phyloP scores from a whole-genome alignment of 1,284 basidiomycete genomes.

The Puccinia polysora region DNA sequence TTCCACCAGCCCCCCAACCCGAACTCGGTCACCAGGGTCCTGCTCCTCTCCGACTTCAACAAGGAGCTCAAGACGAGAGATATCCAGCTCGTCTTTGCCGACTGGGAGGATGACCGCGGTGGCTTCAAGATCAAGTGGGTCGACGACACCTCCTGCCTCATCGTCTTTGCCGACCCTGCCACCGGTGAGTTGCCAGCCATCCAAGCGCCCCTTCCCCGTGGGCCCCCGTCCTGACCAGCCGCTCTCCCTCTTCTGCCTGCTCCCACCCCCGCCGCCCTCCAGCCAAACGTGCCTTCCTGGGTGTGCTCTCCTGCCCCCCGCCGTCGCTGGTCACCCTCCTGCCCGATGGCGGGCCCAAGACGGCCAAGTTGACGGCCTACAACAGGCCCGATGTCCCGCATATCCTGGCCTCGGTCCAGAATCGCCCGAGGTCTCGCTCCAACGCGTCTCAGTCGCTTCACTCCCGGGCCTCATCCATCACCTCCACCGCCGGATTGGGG shows the following conservation, averaged over 20 bases:
- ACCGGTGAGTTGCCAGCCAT: slow-evolving; percentile 54
- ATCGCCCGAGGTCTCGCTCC: slow-evolving; percentile 53
- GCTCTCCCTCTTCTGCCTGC: slow-evolving; percentile 37
- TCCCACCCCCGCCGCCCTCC: slow-evolving; percentile 48
- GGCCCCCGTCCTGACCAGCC: background rate
- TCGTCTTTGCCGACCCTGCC: slow-evolving; percentile 72
- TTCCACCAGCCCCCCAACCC: slow-evolving; percentile 57
- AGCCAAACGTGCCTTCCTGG: slow-evolving; percentile 92
- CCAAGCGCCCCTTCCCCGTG: too few relatives aligned
- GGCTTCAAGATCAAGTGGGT: slow-evolving; percentile 99
- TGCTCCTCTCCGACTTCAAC: slow-evolving; percentile 82
- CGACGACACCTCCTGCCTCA: slow-evolving; percentile 89
- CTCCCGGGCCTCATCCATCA: slow-evolving; percentile 38
- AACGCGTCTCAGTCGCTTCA: slow-evolving; percentile 46
- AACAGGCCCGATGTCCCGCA: slow-evolving; percentile 85
- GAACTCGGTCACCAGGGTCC: slow-evolving; percentile 90
- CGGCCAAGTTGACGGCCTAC: slow-evolving; percentile 70
- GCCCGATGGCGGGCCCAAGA: slow-evolving; percentile 55
- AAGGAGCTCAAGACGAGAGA: slow-evolving; percentile 96
- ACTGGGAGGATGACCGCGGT: slow-evolving; percentile 78
- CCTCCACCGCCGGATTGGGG: slow-evolving; percentile 22
- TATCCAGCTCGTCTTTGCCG: slow-evolving; percentile 81
- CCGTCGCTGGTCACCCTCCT: slow-evolving; percentile 64
- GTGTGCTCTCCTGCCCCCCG: slow-evolving; percentile 75
- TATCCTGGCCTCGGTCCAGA: slow-evolving; percentile 82